A percentile compares a stretch with the other conserved stretches of the same genome.
Conservation (phyloP, 495 filamentous ascomycete genomes). For the Cercophora sp. region DNA sequence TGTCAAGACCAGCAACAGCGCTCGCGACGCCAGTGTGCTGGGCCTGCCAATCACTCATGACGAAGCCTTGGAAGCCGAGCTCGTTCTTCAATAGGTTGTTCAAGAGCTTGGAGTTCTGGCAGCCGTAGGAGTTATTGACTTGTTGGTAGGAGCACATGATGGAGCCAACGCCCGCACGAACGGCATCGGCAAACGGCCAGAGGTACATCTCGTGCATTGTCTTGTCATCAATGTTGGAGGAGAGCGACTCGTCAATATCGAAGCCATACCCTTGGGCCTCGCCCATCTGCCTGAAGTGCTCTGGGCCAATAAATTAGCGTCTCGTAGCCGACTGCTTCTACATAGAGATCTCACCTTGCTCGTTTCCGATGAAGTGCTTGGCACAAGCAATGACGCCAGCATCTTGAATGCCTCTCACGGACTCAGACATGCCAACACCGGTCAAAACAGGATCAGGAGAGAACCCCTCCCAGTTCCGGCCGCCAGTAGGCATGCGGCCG, state of each 20-base stretch:
- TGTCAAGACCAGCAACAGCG: constrained; percentile 84
- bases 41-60: constrained; percentile 87
- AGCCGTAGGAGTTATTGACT: constrained; percentile 81
- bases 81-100: constrained; percentile 88
- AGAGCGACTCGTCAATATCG: constrained; percentile 60
- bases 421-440: constrained; percentile 66
- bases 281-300: constrained; percentile 76
- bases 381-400: constrained; percentile 76
- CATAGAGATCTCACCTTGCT: constrained; percentile 45
- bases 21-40: constrained; percentile 78
- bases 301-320: too few species aligned
- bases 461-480: constrained; percentile 88
- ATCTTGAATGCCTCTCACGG: constrained; percentile 78
- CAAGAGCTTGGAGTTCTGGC: constrained; percentile 74
- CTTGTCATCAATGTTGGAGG: constrained; percentile 86
- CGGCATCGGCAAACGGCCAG: constrained; percentile 55
- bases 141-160: constrained; percentile 96
- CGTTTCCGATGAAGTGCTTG: constrained; percentile 77
- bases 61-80: constrained; percentile 90
- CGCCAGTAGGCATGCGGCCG: constrained; percentile 68
- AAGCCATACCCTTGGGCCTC: constrained; percentile 61
- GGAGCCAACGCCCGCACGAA: constrained; percentile 64
- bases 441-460: constrained; percentile 75
- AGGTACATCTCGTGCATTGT: constrained; percentile 95
- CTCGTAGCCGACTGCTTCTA: too few species aligned